Evolutionary conservation across 176 grass and related monocot species (phyloP), one percentile per base, ranked within the genome.

Genomic region (Oryza brachyantha): DNA sequence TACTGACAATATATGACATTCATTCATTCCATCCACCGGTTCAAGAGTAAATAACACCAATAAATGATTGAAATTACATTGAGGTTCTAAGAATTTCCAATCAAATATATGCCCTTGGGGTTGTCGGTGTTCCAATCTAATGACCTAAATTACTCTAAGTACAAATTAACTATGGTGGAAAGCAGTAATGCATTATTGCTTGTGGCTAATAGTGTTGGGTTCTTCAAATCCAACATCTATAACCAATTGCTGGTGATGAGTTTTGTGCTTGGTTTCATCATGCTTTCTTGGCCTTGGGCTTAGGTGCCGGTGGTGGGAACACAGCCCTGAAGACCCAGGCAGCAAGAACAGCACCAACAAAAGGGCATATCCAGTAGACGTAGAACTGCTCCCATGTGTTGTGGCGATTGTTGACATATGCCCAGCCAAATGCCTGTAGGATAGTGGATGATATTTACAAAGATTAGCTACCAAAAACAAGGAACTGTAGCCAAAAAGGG

Each of bases 321-420:
- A 97, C 2, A 29, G 84, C 52, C 74, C 71, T 91, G 80, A 97
- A 97, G 66, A 74, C 86, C 79, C 82, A 92, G 29, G 89, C 95
- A 61, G 95, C 95, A 65, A 91, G 68, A 83, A 94, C 79, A 42
- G 91, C 89, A 40, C 92, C 95, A 57, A 94, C 17, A 17, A 97
- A 97, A 14, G 95, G 95, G 88, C 95, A 90, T 90, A 97, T 97
- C 95, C 95, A 97, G 70, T 97, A 97, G n/a, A 97, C 95, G 14
- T 97, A 97, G 59, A 97, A 90, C 72, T 97, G 95, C 45, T 97
- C 95, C 91, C 91, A 97, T 0, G 91, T 97, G 80, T 97, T 89
- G 81, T 97, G 95, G 8, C 77, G 85, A 52, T 92, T 81, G 73
- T 92, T 88, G 60, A 97, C 77, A 82, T 94, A 97, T 5, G 95